Conservation (phyloP, 106 monocot genomes). For the Acanthochlamys bracteata region DNA sequence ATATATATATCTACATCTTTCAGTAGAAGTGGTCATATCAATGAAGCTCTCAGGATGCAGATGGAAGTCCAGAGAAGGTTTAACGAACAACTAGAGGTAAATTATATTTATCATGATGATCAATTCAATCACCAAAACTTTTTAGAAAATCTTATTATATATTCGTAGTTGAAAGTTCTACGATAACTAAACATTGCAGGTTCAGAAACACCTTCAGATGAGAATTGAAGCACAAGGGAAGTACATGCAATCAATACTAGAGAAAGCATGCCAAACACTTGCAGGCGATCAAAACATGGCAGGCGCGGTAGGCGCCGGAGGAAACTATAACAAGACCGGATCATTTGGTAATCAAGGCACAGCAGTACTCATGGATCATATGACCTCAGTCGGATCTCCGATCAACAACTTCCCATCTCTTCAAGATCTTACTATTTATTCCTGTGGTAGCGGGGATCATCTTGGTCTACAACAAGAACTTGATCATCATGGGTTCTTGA, state of each 20-base stretch:
- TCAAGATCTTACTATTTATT: constrained; percentile 67
- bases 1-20: background rate
- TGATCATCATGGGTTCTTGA: constrained; percentile 28
- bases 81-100: constrained; percentile 81
- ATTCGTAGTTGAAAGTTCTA: too few relatives aligned
- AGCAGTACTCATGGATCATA: constrained; percentile 15
- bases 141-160: too few relatives aligned
- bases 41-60: constrained; percentile 71
- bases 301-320: background rate
- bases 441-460: constrained; percentile 19
- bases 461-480: constrained; percentile 34
- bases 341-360: constrained; percentile 13
- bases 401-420: constrained; percentile 52
- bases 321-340: constrained; percentile 16
- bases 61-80: constrained; percentile 85
- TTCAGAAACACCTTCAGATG: constrained; percentile 82
- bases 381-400: constrained; percentile 42
- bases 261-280: constrained; percentile 66
- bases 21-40: constrained; percentile 59
- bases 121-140: too few relatives aligned
- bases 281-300: constrained; percentile 24
- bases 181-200: constrained; percentile 17
- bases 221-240: constrained; percentile 82
- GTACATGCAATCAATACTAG: constrained; percentile 79
- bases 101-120: background rate